Evolutionary conservation across 257 asterid genomes (phyloP).

Genomic region (Scutellaria galericulata): DNA sequence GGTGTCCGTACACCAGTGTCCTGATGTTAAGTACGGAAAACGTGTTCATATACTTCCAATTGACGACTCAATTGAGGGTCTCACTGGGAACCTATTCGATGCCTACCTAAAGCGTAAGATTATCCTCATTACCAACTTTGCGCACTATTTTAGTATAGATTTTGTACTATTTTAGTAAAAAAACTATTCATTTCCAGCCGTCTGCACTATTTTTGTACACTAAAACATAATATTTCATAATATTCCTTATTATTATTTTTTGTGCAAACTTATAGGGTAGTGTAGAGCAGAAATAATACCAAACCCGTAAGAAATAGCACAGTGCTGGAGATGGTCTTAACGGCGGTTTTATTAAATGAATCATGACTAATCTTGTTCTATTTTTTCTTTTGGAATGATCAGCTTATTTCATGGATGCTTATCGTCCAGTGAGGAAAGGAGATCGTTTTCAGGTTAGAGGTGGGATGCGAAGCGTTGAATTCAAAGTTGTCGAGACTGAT

Average conservation of each 20-base stretch:
- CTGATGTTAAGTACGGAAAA: conserved; percentile 55
- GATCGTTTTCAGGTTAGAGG: conserved; percentile 53
- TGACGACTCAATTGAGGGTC: conserved; percentile 53
- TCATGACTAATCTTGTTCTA: not conserved
- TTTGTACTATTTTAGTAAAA: too few relatives aligned
- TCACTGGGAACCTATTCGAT: conserved; percentile 54
- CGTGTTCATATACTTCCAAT: conserved; percentile 58
- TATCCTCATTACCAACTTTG: not conserved
- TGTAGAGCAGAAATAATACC: too few relatives aligned
- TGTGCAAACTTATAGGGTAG: too few relatives aligned
- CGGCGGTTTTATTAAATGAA: not conserved
- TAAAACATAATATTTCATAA: too few relatives aligned
- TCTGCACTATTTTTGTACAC: too few relatives aligned
- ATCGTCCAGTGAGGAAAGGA: conserved; percentile 53
- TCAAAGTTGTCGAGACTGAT: conserved; percentile 52
- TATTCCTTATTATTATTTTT: too few relatives aligned
- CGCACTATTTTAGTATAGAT: too few relatives aligned
- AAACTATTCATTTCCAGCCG: too few relatives aligned
- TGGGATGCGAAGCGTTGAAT: conserved; percentile 58
- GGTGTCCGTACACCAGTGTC: conserved; percentile 53
- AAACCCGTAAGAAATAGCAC: too few relatives aligned
- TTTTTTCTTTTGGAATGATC: not conserved
- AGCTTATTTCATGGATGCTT: conserved; percentile 58
- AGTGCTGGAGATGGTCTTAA: too few relatives aligned
- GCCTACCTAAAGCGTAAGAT: conserved; percentile 50